Percentiles rank a stretch among this genome's conserved stretches.
Evolutionary conservation across 805 yeast genomes (phyloP).

Genomic region (Nakazawaea ernobii): DNA sequence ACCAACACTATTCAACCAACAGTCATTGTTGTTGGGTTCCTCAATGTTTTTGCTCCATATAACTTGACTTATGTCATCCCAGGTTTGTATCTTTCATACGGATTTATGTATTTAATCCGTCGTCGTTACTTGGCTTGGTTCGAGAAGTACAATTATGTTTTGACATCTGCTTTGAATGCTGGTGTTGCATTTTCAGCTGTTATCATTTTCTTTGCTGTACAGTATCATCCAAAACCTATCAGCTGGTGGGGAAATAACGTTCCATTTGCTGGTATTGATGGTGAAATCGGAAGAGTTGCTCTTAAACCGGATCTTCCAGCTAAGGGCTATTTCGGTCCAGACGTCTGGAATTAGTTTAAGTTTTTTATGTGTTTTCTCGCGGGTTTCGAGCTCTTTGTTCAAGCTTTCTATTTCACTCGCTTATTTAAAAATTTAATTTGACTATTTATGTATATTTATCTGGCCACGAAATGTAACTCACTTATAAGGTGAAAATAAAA

Average conservation of each 20-base stretch:
- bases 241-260: constrained; percentile 65
- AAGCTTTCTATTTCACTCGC: not conserved
- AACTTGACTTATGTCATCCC: constrained; percentile 40
- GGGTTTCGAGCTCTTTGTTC: not conserved
- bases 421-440: too few species aligned
- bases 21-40: constrained; percentile 44
- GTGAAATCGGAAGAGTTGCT: constrained; percentile 22
- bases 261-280: constrained; percentile 30
- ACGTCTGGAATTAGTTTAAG: not conserved
- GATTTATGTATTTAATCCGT: constrained; percentile 46
- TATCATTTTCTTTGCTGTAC: constrained; percentile 47
- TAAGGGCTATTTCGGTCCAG: constrained; percentile 32
- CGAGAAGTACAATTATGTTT: constrained; percentile 44
- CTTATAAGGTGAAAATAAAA: too few species aligned
- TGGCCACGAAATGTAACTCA: too few species aligned
- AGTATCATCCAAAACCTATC: constrained; percentile 34
- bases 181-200: constrained; percentile 61
- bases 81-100: constrained; percentile 30
- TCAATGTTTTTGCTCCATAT: constrained; percentile 44
- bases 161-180: constrained; percentile 51
- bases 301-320: constrained; percentile 17
- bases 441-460: not conserved
- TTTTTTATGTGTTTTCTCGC: too few species aligned
- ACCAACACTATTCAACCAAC: constrained; percentile 42
- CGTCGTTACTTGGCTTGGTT: constrained; percentile 50